A percentile compares a stretch with the other conserved stretches of the same genome.
These are phyloP conservation scores for Pseudomicrostroma phylloplanum DNA, from an alignment of 1,284 basidiomycete genomes.

Conservation along the genomic window DNA sequence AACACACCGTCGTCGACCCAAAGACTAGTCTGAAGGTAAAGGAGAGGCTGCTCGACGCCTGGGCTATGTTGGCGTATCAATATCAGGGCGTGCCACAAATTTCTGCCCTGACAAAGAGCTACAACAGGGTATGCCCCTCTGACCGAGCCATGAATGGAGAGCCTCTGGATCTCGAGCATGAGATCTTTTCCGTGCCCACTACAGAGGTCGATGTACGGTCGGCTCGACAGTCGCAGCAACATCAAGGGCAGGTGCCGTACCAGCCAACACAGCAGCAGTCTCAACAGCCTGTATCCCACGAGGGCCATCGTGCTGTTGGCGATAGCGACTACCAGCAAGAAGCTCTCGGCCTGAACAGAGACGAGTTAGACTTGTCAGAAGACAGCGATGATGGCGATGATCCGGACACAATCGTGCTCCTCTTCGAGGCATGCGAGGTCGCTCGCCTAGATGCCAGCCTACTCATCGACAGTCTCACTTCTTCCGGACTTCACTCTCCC, in stretches of 20 bases:
- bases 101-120: slow-evolving; percentile 30
- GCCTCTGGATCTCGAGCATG: slow-evolving; percentile 18
- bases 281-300: neutral
- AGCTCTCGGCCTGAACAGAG: neutral
- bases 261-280: neutral
- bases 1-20: slow-evolving; percentile 26
- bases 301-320: too few species aligned
- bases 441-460: slow-evolving; percentile 29
- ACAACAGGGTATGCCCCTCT: slow-evolving; percentile 35
- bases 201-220: neutral
- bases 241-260: too few species aligned
- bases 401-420: slow-evolving; percentile 4
- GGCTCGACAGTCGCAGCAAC: slow-evolving; percentile 1
- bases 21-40: slow-evolving; percentile 37
- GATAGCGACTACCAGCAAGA: neutral
- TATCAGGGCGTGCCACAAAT: slow-evolving; percentile 32
- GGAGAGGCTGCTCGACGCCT: slow-evolving; percentile 31
- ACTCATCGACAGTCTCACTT: slow-evolving; percentile 24
- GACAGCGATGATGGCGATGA: slow-evolving; percentile 1
- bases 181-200: slow-evolving; percentile 14
- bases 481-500: slow-evolving; percentile 10
- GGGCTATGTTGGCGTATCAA: slow-evolving; percentile 39
- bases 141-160: slow-evolving; percentile 32
- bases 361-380: neutral
- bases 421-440: slow-evolving; percentile 37